Base-by-base conservation (phyloP, 495 filamentous ascomycete species). In the Beverwykella pulmonaria region DNA sequence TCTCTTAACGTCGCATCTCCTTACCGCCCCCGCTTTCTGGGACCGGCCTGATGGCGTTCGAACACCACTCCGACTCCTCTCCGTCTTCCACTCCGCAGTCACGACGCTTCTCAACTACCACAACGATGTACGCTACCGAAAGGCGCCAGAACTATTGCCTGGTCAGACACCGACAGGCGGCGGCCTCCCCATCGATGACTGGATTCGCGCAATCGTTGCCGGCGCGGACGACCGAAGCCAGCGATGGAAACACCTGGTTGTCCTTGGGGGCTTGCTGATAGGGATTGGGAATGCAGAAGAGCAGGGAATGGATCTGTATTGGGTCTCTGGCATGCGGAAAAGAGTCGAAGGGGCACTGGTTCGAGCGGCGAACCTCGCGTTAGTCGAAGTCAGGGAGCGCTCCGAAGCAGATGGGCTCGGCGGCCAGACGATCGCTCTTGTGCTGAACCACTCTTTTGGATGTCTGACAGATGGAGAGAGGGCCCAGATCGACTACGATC, bases 1-100 rank as follows among this genome's bases (percentile, higher is more conserved):
- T 9, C 84, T 98, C 3, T 86, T 98, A 53, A 90, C 92, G 0
- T 92, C 91, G n/a, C 92, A 97, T 63, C 82, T 97, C 36, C 85
- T 98, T 23, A 86, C 85, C 10, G 88, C 93, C 0, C 92, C 90
- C 1, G 90, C 93, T 1, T 85, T 98, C 76, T 98, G 94, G 94
- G 79, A 86, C 29, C 82, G 83, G 36, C 83, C 84, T 9, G 86
- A 93, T 65, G 88, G 87, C 48, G 80, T 98, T 32, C 83, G 84
- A 41, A 86, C 87, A 1, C 86, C 88, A 74, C 84, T 90, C 67
- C 87, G 88, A 67, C 84, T 94, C 67, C 83, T 97, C 66, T 89
- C 92, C 74, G 86, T 95, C 67, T 98, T 91, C 82, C 94, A 95
- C 74, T 88, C 89, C 14, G 91, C 94, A 56, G 86, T 90, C 1